Evolutionary conservation across 2,329 filamentous ascomycete genomes (phyloP), one percentile per base, ranked within the genome.

Genomic region (Epichloe gansuensis): DNA sequence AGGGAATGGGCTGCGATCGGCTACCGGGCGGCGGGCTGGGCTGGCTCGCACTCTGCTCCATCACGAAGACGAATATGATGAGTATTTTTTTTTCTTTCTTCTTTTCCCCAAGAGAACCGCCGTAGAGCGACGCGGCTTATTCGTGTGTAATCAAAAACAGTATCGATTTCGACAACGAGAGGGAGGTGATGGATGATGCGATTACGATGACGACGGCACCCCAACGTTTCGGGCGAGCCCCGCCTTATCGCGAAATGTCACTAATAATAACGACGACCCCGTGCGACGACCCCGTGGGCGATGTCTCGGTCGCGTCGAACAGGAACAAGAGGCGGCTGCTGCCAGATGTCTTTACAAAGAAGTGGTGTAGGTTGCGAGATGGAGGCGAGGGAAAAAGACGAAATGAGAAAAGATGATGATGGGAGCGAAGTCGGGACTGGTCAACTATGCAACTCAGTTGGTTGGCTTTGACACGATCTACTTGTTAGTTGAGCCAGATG

Each of bases 21-120:
- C 52, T 57, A 50, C 54, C 57, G 39, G 57, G 57, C 54, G 47
- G 46, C 49, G 46, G 63, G 54, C 59, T 57, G 52, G 53, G 58
- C 47, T 63, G 63, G 51, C 57, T 57, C 43, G 54, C 42, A 47
- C 63, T 61, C 42, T 60, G 57, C 23, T 61, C 60, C 65, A 67
- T 67, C 34, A 27, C 53, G 44, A 45, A 40, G 27, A 13, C 27
- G 45, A 15, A 15, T 3, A 21, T 8, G 34, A 38, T 5, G 40
- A 36, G 17, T 15, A 15, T 31, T 31, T 23, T 4, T 31, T 8
- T 8, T 27, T 31, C 3, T 9, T 9, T 31, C 3, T 9, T 31
- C 8, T 31, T 31, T 9, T 31, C 8, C 3, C 8, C 8, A 31
- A 31, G 27, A 31, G 27, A 31, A 31, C 27, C 27, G 27, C 27